Evolutionary conservation across 73 alveolate species (phyloP).

Genomic region (Paramecium octaurelia): DNA sequence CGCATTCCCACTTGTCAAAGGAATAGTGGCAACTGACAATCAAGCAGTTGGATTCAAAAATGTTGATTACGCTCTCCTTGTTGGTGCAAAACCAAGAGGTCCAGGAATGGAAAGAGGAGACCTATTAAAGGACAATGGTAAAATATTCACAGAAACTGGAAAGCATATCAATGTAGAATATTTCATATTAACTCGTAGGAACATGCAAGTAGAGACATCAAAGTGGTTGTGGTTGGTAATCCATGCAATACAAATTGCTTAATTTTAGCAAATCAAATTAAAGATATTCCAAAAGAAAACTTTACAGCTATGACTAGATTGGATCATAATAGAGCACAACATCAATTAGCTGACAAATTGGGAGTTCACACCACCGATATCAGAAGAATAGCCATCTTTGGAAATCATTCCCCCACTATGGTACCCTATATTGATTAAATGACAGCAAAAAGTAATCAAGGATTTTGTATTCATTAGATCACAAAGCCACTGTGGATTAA

Average conservation of each 20-base stretch:
- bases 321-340: slow-evolving; percentile 96
- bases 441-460: slow-evolving; percentile 66
- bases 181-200: not conserved
- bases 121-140: slow-evolving; percentile 85
- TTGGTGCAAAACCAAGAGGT: slow-evolving; percentile 98
- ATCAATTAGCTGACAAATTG: slow-evolving; percentile 89
- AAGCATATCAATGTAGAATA: slow-evolving; percentile 58
- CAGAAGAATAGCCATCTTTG: slow-evolving; percentile 87
- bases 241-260: slow-evolving; percentile 98
- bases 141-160: slow-evolving; percentile 79
- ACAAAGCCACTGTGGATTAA: slow-evolving; percentile 64
- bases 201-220: not conserved
- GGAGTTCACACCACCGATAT: slow-evolving; percentile 78
- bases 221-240: slow-evolving; percentile 91
- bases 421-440: slow-evolving; percentile 82
- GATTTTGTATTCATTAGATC: not conserved
- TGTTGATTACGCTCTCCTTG: slow-evolving; percentile 90
- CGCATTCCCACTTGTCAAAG: slow-evolving; percentile 91
- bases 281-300: slow-evolving; percentile 92
- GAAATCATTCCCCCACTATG: slow-evolving; percentile 97
- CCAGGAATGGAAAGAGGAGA: slow-evolving; percentile 99
- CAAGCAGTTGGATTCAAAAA: slow-evolving; percentile 89
- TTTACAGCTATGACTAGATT: slow-evolving; percentile 97
- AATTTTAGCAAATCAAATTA: slow-evolving; percentile 87
- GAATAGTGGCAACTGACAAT: slow-evolving; percentile 83